Percentiles rank a stretch among this genome's conserved stretches.
Evolutionary conservation across 2,329 filamentous ascomycete genomes (phyloP).

Genomic region (Hortaea werneckii): DNA sequence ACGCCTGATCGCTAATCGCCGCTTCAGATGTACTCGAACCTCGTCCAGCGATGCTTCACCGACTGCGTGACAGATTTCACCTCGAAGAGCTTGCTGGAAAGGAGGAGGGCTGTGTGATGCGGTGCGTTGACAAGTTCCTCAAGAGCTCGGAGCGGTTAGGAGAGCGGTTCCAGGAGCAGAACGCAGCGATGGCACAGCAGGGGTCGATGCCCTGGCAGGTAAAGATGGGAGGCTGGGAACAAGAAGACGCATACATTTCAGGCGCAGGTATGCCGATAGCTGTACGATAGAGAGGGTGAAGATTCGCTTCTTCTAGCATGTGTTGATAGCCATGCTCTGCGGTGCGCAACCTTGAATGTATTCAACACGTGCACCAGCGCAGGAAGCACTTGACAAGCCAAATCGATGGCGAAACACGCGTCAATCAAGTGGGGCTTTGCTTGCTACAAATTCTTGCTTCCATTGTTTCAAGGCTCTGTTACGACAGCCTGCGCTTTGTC

Average conservation of each 20-base stretch:
- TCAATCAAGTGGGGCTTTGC: too few relatives aligned
- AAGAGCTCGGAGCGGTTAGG: slow-evolving; percentile 83
- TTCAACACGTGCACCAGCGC: too few relatives aligned
- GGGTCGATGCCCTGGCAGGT: slow-evolving; percentile 31
- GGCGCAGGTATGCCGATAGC: not conserved
- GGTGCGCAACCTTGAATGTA: too few relatives aligned
- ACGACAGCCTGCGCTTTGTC: too few relatives aligned
- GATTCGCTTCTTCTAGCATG: not conserved
- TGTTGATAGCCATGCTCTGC: too few relatives aligned
- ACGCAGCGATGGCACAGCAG: slow-evolving; percentile 55
- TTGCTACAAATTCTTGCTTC: too few relatives aligned
- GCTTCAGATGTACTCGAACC: slow-evolving; percentile 56
- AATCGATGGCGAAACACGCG: too few relatives aligned
- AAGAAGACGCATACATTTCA: not conserved
- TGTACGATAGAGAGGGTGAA: not conserved
- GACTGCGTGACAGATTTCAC: slow-evolving; percentile 98
- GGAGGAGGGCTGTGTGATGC: slow-evolving; percentile 85
- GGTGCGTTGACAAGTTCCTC: slow-evolving; percentile 94
- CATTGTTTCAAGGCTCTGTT: too few relatives aligned
- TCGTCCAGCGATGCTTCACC: slow-evolving; percentile 85
- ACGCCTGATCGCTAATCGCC: not conserved
- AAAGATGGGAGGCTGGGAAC: slow-evolving; percentile 11
- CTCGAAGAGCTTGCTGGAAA: slow-evolving; percentile 80
- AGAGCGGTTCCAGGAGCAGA: slow-evolving; percentile 76
- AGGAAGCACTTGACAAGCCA: too few relatives aligned